Base-by-base conservation (phyloP, 805 yeast genomes). In the Lachancea cidri region DNA sequence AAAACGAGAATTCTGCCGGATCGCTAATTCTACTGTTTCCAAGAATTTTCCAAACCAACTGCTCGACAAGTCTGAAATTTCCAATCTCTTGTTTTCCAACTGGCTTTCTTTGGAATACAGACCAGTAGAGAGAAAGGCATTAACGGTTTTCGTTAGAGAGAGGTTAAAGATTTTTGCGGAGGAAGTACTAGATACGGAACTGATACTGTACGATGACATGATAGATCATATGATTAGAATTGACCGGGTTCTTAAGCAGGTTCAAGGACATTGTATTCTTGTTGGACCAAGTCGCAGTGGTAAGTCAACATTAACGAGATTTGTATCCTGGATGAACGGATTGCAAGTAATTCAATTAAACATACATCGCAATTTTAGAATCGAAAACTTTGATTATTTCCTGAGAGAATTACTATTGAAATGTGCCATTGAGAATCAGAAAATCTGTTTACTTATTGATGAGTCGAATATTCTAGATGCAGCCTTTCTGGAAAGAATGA, bases 301-400 rank as follows among this genome's bases (percentile, higher is more conserved):
- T 1, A 86, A 85, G 58, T 73, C 86, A 0, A 81, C 89, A 0
- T 54, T 88, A 40, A 70, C 84, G 0, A 75, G 79, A 46, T 91
- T 91, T 70, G 96, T 86, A 4, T 79, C 95, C 0, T 91, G 98
- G 98, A 76, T 88, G 65, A 84, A 85, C 57, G 96, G 96, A 0
- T 55, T 86, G 15, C 72, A 68, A 19, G 70, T 79, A 0, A 64
- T 71, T 15, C 85, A 80, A 46, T 68, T 91, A 27, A 66, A 65
- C 29, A 83, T 83, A 0, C 71, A 73, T 18, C 60, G 74, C 5
- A 67, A 65, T 6, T 89, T 77, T 52, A 61, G 73, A 0, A 65
- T 84, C 14, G 50, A 49, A 0, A 84, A 87, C 38, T 89, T 91
- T 61, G 95, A 87, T 44, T 53, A 61, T 0, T 76, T 79, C 3